Conservation (phyloP, 129 eudicot genomes). For the Flaveria bidentis region DNA sequence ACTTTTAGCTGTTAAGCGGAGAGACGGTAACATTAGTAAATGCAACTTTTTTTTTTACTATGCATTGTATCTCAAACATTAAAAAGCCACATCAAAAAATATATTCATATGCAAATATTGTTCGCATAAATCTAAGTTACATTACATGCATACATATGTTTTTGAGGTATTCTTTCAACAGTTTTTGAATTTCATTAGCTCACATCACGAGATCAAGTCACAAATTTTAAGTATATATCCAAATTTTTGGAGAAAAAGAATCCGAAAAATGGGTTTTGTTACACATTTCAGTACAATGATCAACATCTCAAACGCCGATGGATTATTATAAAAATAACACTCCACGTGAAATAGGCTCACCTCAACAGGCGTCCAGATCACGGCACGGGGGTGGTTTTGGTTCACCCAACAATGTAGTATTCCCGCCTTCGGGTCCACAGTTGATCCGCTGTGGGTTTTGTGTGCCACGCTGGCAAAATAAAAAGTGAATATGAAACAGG, state of each 20-base stretch:
- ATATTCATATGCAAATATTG: too few relatives aligned
- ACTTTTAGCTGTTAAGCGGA: too few relatives aligned
- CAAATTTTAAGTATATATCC: neutral
- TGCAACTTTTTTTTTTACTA: too few relatives aligned
- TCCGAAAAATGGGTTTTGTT: neutral
- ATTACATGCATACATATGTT: too few relatives aligned
- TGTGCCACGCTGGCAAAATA: slow-evolving; percentile 75
- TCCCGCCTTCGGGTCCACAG: slow-evolving; percentile 94
- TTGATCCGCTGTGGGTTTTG: slow-evolving; percentile 74
- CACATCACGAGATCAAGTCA: neutral
- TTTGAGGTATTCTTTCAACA: neutral
- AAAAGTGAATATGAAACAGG: neutral
- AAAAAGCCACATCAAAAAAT: too few relatives aligned
- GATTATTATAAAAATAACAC: neutral
- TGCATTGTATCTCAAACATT: too few relatives aligned
- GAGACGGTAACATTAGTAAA: too few relatives aligned
- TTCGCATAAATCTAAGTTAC: too few relatives aligned
- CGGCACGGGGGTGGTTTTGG: slow-evolving; percentile 96
- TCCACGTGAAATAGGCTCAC: neutral
- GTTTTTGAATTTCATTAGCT: neutral
- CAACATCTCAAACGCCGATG: neutral
- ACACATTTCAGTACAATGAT: neutral
- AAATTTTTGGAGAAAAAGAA: neutral
- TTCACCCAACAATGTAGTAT: slow-evolving; percentile 77
- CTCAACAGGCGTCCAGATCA: slow-evolving; percentile 90